Evolutionary conservation across 179 eudicot genomes (phyloP).

Genomic region (Drosera spatulata): DNA sequence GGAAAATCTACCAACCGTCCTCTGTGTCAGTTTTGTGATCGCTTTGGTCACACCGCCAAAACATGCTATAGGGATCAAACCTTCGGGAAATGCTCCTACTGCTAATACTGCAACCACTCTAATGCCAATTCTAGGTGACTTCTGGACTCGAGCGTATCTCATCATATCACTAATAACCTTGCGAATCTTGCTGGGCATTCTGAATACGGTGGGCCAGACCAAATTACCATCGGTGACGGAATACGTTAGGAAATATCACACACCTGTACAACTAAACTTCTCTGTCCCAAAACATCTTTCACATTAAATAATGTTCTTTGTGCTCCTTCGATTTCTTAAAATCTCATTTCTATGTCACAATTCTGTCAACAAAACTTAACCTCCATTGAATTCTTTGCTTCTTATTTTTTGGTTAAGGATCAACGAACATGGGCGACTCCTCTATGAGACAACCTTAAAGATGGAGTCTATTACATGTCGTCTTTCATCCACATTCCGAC

Average conservation of each 20-base stretch:
- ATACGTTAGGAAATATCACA: slow-evolving; percentile 2
- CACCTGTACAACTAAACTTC: not conserved
- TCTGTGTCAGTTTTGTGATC: too few species aligned
- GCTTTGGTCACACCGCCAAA: too few species aligned
- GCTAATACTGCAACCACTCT: too few species aligned
- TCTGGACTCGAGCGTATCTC: slow-evolving; percentile 6
- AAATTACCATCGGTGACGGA: slow-evolving; percentile 10
- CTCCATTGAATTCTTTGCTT: slow-evolving; percentile 5
- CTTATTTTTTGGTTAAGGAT: not conserved
- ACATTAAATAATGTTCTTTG: slow-evolving; percentile 1
- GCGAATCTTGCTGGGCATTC: not conserved
- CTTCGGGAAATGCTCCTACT: not conserved
- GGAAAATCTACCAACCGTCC: too few species aligned
- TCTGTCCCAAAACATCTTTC: not conserved
- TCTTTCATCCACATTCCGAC: not conserved
- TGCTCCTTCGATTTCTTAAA: slow-evolving; percentile 2
- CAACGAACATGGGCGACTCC: not conserved
- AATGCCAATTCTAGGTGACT: not conserved
- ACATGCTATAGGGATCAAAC: not conserved
- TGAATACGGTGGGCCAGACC: slow-evolving; percentile 5
- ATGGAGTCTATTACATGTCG: not conserved
- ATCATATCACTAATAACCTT: slow-evolving; percentile 1
- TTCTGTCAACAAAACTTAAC: not conserved
- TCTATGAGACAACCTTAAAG: not conserved
- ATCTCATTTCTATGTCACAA: slow-evolving; percentile 6